Conservation (phyloP, 208 protist genomes). For the Wallacemonas sp. region DNA sequence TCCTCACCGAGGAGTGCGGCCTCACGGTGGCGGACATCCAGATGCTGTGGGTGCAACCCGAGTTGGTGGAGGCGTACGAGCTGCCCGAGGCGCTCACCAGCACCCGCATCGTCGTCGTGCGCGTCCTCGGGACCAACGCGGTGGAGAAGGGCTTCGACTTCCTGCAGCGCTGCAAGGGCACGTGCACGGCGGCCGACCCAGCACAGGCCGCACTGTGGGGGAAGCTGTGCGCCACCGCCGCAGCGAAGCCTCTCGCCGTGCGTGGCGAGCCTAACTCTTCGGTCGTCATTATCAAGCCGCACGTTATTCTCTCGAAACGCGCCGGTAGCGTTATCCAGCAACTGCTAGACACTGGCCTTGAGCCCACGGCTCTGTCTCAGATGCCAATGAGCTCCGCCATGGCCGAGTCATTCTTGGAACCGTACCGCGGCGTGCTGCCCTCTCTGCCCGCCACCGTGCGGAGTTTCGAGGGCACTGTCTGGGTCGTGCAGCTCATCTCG, state of each 20-base stretch:
- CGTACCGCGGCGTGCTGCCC: constrained; percentile 81
- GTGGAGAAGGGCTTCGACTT: constrained; percentile 74
- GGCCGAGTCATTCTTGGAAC: constrained; percentile 58
- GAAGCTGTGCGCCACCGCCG: constrained; percentile 27
- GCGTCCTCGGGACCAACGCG: constrained; percentile 37
- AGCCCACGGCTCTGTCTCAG: constrained; percentile 61
- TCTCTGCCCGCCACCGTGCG: constrained; percentile 48
- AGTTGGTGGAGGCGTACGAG: constrained; percentile 27
- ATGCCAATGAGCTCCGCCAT: constrained; percentile 49
- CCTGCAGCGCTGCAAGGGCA: constrained; percentile 44
- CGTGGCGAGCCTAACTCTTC: constrained; percentile 64
- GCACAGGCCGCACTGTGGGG: constrained; percentile 59
- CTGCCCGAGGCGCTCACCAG: constrained; percentile 51
- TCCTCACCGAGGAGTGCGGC: constrained; percentile 81
- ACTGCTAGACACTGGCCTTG: constrained; percentile 54
- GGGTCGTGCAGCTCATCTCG: constrained; percentile 80
- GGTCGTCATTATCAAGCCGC: constrained; percentile 83
- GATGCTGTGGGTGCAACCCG: constrained; percentile 61
- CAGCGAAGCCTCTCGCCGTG: constrained; percentile 60
- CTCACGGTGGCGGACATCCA: constrained; percentile 67
- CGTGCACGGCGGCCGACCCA: constrained; percentile 48
- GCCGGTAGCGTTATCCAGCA: constrained; percentile 65
- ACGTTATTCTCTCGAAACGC: constrained; percentile 34
- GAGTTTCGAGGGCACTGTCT: constrained; percentile 62
- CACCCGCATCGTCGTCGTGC: constrained; percentile 54